Base-by-base conservation (phyloP, 495 filamentous ascomycete species). In the Tirmania nivea region DNA sequence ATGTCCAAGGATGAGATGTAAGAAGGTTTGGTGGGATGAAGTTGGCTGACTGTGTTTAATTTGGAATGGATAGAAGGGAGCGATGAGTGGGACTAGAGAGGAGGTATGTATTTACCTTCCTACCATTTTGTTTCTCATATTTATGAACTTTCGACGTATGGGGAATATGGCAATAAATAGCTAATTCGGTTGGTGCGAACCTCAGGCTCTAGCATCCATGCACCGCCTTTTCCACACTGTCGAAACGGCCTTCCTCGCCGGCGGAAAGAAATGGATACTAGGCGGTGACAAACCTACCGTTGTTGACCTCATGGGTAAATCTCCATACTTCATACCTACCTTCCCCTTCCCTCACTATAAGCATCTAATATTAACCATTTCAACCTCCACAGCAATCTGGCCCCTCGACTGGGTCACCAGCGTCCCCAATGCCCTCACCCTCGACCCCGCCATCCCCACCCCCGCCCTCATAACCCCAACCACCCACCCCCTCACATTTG, bases 181-280 rank as follows among this genome's bases (percentile, higher is more conserved):
- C 25, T 31, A 31, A 31, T 31, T 31, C 7, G 25, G 25, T 31
- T 31, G 25, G 0, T 31, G 25, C 25, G 25, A 31, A 19, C 68
- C 72, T 0, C 73, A 77, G 61, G 72, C 70, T 8, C 51, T 77
- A 0, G 59, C 62, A 9, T 65, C 69, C 11, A 57, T 79, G 8
- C 62, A 68, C 20, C 55, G 60, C 9, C 61, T 57, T 9, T 68
- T 78, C 39, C 65, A 64, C 12, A 59, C 74, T 35, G 58, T 80
- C 3, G 80, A 82, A 62, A 66, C 64, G 14, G 70, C 77, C 39
- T 19, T 45, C 19, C 64, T 83, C 10, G 68, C 65, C 0, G 78
- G 79, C 65, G 73, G 73, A n/a, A 64, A 76, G 20, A 55, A 68
- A 7, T 83, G 77, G 76, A 63, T 82, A 11, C 59, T 75, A 3